A percentile compares a stretch with the other conserved stretches of the same genome.
phyloP scores from a whole-genome alignment of 73 alveolate genomes.

The Paramecium tetraurelia region DNA sequence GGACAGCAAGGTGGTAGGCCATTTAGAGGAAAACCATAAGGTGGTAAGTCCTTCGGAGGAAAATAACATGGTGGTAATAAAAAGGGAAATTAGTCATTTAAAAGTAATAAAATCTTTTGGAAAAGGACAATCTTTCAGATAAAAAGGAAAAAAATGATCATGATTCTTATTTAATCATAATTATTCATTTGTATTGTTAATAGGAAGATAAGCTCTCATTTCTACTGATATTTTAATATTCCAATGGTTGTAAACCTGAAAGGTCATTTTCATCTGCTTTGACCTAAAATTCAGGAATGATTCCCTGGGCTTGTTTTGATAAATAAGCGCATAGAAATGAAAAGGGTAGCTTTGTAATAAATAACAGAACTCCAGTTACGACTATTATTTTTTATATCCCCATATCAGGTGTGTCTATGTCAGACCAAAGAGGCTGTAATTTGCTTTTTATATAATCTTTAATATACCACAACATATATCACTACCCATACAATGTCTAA shows the following conservation, averaged over 20 bases:
- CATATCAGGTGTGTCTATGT: slow-evolving; percentile 18
- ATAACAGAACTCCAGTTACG: neutral
- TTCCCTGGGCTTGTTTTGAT: neutral
- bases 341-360: neutral
- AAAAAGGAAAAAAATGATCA: neutral
- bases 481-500: slow-evolving; percentile 23
- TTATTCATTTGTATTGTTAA: slow-evolving; percentile 13
- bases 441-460: neutral
- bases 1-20: neutral
- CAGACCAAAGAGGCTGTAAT: slow-evolving; percentile 14
- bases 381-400: neutral
- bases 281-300: neutral
- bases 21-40: neutral
- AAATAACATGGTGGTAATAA: neutral
- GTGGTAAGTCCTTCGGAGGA: neutral
- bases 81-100: neutral
- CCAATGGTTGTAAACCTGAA: neutral
- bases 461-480: neutral
- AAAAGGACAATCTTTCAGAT: neutral
- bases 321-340: slow-evolving; percentile 11
- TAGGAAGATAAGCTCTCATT: neutral
- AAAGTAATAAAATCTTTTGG: neutral
- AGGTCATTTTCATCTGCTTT: neutral
- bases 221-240: neutral
- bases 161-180: neutral